phyloP scores from a whole-genome alignment of 2,329 filamentous ascomycete species.

The Colletotrichum echinochloae region DNA sequence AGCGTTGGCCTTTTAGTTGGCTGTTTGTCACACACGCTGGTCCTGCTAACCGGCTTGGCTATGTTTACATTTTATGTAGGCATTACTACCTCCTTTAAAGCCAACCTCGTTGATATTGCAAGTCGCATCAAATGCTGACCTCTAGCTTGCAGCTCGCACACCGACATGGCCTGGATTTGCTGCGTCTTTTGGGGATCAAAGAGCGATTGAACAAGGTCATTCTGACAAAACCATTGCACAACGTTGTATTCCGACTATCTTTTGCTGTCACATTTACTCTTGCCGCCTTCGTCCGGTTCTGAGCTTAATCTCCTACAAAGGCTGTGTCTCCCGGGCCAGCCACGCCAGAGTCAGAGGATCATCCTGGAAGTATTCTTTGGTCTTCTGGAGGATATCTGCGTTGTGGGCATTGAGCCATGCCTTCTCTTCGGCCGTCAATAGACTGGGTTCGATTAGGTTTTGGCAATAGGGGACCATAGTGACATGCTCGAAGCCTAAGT shows the following conservation, averaged over 20 bases:
- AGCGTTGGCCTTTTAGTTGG: conserved; percentile 73
- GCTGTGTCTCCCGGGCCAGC: conserved; percentile 88
- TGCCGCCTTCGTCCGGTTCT: conserved; percentile 64
- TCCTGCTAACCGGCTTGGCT: conserved; percentile 73
- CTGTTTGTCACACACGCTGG: conserved; percentile 77
- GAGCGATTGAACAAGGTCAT: conserved; percentile 46
- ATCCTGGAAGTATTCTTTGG: conserved; percentile 77
- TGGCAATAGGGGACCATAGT: conserved; percentile 96
- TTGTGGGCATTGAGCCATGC: conserved; percentile 91
- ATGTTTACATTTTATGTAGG: conserved; percentile 75
- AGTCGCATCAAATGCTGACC: neutral
- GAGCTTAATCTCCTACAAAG: conserved; percentile 54
- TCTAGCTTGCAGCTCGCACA: conserved; percentile 46
- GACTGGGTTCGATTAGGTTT: conserved; percentile 81
- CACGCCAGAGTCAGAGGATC: conserved; percentile 80
- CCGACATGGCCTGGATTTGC: conserved; percentile 50
- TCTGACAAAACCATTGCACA: conserved; percentile 27
- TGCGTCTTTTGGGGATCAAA: conserved; percentile 48
- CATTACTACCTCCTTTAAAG: conserved; percentile 41
- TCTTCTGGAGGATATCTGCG: conserved; percentile 83
- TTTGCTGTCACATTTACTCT: conserved; percentile 81
- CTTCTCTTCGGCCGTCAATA: conserved; percentile 81
- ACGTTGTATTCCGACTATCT: conserved; percentile 51
- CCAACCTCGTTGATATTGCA: neutral
- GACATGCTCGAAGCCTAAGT: conserved; percentile 94